phyloP scores from a whole-genome alignment of 768 basidiomycete species.

The Mycena polygramma region DNA sequence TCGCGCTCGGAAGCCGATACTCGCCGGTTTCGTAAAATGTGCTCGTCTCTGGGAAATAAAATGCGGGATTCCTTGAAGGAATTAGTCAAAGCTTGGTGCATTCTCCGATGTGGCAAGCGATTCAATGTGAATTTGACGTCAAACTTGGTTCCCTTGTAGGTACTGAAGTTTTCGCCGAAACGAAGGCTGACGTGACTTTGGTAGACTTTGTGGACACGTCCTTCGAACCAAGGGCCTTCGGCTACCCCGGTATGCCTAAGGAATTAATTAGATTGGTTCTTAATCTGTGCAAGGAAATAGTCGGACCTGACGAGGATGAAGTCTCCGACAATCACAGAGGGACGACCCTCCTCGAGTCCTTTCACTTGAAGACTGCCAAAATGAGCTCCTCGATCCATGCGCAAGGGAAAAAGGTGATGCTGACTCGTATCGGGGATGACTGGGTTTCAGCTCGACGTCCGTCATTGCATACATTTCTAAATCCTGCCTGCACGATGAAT shows the following conservation, averaged over 20 bases:
- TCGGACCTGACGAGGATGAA: slow-evolving; percentile 52
- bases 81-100: slow-evolving; percentile 66
- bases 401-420: slow-evolving; percentile 30
- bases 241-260: slow-evolving; percentile 39
- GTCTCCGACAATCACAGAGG: slow-evolving; percentile 69
- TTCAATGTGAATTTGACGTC: slow-evolving; percentile 71
- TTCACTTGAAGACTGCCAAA: slow-evolving; percentile 60
- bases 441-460: slow-evolving; percentile 50
- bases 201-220: slow-evolving; percentile 63
- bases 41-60: slow-evolving; percentile 59
- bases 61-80: slow-evolving; percentile 54
- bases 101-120: slow-evolving; percentile 64
- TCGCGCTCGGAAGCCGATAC: slow-evolving; percentile 40
- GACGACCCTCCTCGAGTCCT: slow-evolving; percentile 70
- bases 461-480: slow-evolving; percentile 53
- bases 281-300: slow-evolving; percentile 13
- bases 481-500: slow-evolving; percentile 48
- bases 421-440: slow-evolving; percentile 60
- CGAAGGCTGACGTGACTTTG: slow-evolving; percentile 58
- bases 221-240: slow-evolving; percentile 52
- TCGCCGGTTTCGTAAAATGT: slow-evolving; percentile 39
- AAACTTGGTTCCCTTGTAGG: slow-evolving; percentile 54
- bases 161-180: slow-evolving; percentile 61
- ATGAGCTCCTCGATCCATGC: too few relatives aligned
- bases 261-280: neutral